These are phyloP conservation scores for Diaporthe sp. DNA, from an alignment of 2,329 filamentous ascomycete genomes.

Conservation along the genomic window DNA sequence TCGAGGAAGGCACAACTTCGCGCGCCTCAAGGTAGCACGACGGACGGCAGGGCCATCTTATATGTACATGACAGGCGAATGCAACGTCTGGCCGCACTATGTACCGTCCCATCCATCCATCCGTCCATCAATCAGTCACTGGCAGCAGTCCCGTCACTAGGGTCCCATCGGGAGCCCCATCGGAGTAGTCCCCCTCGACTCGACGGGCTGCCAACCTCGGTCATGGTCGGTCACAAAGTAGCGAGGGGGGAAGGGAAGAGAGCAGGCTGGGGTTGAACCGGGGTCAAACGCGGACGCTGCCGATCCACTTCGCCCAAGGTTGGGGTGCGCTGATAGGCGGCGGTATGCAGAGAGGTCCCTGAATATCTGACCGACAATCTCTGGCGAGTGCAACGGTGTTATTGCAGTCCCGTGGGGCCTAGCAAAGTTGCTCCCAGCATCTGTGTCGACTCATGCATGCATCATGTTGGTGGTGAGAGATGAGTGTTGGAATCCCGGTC, in stretches of 20 bases:
- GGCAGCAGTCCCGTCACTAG: neutral
- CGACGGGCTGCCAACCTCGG: slow-evolving; percentile 27
- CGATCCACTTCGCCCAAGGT: slow-evolving; percentile 1
- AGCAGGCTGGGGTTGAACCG: neutral
- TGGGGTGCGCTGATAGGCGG: slow-evolving; percentile 21
- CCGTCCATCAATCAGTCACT: neutral
- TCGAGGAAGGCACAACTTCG: neutral
- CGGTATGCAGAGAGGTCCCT: slow-evolving; percentile 27
- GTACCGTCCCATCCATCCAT: slow-evolving; percentile 8
- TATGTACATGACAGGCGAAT: slow-evolving; percentile 13
- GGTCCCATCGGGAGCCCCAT: neutral
- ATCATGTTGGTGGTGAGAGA: neutral
- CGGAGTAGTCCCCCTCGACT: neutral
- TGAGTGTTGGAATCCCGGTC: neutral
- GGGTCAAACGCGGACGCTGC: slow-evolving; percentile 5
- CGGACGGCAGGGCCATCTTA: slow-evolving; percentile 11
- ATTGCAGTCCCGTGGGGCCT: slow-evolving; percentile 25
- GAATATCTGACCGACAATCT: slow-evolving; percentile 34
- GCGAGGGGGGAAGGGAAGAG: neutral
- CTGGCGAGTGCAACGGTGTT: slow-evolving; percentile 14
- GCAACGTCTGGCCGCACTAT: slow-evolving; percentile 4
- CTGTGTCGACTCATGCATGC: slow-evolving; percentile 18
- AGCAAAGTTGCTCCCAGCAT: slow-evolving; percentile 7
- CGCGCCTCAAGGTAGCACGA: slow-evolving; percentile 7
- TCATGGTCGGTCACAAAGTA: slow-evolving; percentile 20